Evolutionary conservation across 805 yeast species (phyloP), one percentile per base, ranked within the genome.

Genomic region (Candida anglica): DNA sequence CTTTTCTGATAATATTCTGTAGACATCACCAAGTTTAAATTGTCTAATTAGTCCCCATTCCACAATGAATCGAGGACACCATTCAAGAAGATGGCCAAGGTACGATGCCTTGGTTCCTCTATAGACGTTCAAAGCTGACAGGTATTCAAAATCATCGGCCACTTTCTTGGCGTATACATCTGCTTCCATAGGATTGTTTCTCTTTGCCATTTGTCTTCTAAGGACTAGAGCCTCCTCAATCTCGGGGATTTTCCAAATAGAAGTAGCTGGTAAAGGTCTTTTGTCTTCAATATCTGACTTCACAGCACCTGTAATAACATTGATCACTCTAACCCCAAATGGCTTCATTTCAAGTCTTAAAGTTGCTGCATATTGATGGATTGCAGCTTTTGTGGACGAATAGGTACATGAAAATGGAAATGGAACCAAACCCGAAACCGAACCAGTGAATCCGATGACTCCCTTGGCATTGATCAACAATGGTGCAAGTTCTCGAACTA

Each of bases 231-330:
- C 73, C 15, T 58, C 63, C 15, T 53, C 50, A 34, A 79, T 77
- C 32, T 72, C 83, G 3, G 73, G 71, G 21, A 59, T 52, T 38
- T 72, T 63, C 49, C 66, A 82, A 28, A 75, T 48, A 0, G 89
- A 81, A 17, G 50, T 56, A n/a, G 54, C 55, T 3, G 85, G 82
- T 22, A 82, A 52, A 1, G 75, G 70, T 43, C 86, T 66, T 2
- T 63, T 73, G 45, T 84, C 91, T 0, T 79, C 84, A 45, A 85
- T 81, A 37, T 78, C 68, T 0, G 93, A 81, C 15, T 62, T 60
- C 19, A 85, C 93, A 23, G 85, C 91, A 19, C 94, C 94, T 6
- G 93, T 84, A 26, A 82, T 58, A 9, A 80, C 67, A 46, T 81
- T 80, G 39, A 81, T 64, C 0, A 85, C 91, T 32, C 76, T 66